Conservation (phyloP, 495 filamentous ascomycete species). For the Evernia prunastri region DNA sequence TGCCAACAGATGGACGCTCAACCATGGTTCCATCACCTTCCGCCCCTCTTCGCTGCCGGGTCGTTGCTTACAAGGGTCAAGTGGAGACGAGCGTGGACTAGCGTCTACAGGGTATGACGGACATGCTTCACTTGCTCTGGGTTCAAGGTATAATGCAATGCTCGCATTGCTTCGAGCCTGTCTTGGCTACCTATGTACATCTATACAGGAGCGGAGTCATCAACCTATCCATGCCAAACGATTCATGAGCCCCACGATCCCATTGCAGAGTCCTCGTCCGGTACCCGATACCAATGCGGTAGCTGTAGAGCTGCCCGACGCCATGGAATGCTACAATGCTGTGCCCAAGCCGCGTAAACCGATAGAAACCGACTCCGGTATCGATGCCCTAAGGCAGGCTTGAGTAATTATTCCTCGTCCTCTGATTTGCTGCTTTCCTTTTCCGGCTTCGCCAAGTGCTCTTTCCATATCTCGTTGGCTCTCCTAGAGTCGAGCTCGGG, state of each 20-base stretch:
- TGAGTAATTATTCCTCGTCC: conserved; percentile 24
- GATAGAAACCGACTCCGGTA: neutral
- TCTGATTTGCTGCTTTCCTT: conserved; percentile 42
- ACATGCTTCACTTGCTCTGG: neutral
- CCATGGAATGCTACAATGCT: conserved; percentile 9
- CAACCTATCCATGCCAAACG: neutral
- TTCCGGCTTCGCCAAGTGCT: conserved; percentile 56
- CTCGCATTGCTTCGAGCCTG: neutral
- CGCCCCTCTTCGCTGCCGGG: conserved; percentile 14
- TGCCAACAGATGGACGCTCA: neutral
- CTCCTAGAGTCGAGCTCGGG: conserved; percentile 65
- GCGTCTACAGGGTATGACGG: neutral
- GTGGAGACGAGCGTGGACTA: neutral
- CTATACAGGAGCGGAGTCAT: conserved; percentile 15
- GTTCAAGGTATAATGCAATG: conserved; percentile 1
- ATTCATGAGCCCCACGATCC: neutral
- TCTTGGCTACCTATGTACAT: conserved; percentile 15
- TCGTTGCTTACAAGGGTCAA: neutral
- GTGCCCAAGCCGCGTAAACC: conserved; percentile 3
- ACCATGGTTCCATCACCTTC: conserved; percentile 3
- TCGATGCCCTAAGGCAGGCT: neutral
- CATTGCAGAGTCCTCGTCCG: neutral
- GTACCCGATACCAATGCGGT: conserved; percentile 9
- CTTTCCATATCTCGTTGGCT: conserved; percentile 67
- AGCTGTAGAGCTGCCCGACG: conserved; percentile 13